A percentile compares a stretch with the other conserved stretches of the same genome.
These are phyloP conservation scores for Mrakia frigida DNA, from an alignment of 768 basidiomycete genomes.

Conservation along the genomic window DNA sequence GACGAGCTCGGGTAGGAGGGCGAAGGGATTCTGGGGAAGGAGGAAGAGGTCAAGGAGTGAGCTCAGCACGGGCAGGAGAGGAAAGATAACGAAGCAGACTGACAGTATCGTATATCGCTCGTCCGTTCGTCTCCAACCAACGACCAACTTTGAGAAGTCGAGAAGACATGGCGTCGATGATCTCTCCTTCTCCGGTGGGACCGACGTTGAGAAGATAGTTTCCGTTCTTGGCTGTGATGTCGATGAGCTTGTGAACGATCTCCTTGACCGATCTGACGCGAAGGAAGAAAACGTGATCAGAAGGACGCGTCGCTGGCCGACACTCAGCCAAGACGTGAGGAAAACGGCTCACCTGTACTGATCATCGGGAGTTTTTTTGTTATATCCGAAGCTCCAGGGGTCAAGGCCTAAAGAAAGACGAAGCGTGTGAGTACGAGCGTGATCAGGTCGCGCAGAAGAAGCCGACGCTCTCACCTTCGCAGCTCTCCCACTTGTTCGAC, in stretches of 20 bases:
- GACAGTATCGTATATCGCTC: conserved; percentile 56
- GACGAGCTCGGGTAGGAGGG: conserved; percentile 35
- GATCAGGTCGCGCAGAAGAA: background rate
- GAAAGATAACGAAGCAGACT: conserved; percentile 29
- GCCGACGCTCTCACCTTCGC: conserved; percentile 46
- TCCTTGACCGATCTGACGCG: conserved; percentile 37
- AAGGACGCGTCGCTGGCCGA: too few species aligned
- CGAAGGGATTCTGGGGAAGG: conserved; percentile 43
- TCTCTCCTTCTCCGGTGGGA: conserved; percentile 55
- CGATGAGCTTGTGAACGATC: conserved; percentile 54
- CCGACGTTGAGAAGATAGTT: conserved; percentile 58
- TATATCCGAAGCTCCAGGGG: conserved; percentile 52
- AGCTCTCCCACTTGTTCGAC: conserved; percentile 54
- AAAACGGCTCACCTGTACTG: conserved; percentile 56
- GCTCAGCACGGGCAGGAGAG: too few species aligned
- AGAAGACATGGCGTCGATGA: conserved; percentile 51
- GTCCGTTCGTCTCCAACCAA: conserved; percentile 54
- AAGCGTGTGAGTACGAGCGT: background rate
- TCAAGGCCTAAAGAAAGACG: conserved; percentile 40
- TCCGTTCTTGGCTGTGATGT: conserved; percentile 56
- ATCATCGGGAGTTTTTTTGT: conserved; percentile 39
- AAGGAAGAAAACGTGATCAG: background rate
- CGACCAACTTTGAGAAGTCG: conserved; percentile 52
- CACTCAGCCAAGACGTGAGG: too few species aligned
- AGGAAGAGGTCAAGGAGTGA: conserved; percentile 43